phyloP scores from a whole-genome alignment of 495 filamentous ascomycete genomes.

The Coniosporium apollinis region DNA sequence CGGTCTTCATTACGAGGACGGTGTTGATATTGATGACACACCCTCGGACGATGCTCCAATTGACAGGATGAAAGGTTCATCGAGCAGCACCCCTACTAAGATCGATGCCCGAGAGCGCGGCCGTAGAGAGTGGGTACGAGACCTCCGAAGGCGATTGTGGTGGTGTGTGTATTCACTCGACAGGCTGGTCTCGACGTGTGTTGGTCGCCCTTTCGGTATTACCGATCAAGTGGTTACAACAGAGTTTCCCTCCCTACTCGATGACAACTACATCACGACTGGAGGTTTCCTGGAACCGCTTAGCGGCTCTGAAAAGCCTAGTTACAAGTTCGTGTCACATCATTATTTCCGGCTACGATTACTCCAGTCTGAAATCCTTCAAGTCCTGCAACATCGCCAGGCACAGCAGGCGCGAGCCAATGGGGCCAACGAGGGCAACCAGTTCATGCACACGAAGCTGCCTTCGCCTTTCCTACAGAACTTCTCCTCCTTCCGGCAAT shows the following conservation, averaged over 20 bases:
- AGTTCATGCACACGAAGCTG: slow-evolving; percentile 60
- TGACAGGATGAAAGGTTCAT: slow-evolving; percentile 6
- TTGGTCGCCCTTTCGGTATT: slow-evolving; percentile 85
- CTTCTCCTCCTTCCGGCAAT: slow-evolving; percentile 73
- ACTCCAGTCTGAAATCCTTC: slow-evolving; percentile 86
- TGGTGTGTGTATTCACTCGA: slow-evolving; percentile 96
- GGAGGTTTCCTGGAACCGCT: slow-evolving; percentile 44
- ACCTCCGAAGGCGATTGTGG: slow-evolving; percentile 77
- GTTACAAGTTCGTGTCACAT: slow-evolving; percentile 75
- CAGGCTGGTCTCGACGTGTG: slow-evolving; percentile 77
- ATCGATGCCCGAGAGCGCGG: slow-evolving; percentile 46
- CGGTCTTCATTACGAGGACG: slow-evolving; percentile 85
- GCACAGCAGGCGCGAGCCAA: slow-evolving; percentile 41
- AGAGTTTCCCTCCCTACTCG: slow-evolving; percentile 74
- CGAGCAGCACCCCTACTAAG: slow-evolving; percentile 3
- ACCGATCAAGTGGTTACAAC: slow-evolving; percentile 85
- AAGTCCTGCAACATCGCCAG: slow-evolving; percentile 84
- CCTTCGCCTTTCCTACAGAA: slow-evolving; percentile 70
- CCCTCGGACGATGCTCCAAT: slow-evolving; percentile 8
- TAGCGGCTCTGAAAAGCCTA: slow-evolving; percentile 34
- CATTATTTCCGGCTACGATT: slow-evolving; percentile 88
- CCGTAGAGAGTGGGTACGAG: slow-evolving; percentile 69
- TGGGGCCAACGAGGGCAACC: slow-evolving; percentile 42
- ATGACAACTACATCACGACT: slow-evolving; percentile 80
- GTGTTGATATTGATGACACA: slow-evolving; percentile 44